These are phyloP conservation scores for Mortierella sp. DNA, from an alignment of 371 early-diverging fungal species.

Conservation along the genomic window DNA sequence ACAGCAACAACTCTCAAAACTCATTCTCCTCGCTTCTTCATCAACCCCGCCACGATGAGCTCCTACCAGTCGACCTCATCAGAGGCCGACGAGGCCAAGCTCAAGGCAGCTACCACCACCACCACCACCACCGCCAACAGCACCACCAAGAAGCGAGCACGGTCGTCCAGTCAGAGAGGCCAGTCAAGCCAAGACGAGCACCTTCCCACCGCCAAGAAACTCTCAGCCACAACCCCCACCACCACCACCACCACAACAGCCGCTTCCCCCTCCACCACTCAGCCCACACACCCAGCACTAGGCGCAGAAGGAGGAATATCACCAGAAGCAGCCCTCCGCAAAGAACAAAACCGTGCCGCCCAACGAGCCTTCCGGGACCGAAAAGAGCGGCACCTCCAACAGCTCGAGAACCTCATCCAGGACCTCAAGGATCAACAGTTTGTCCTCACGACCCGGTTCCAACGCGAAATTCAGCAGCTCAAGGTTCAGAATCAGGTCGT, in stretches of 20 bases:
- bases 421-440: conserved; percentile 70
- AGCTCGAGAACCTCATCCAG: conserved; percentile 73
- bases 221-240: neutral
- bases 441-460: conserved; percentile 47
- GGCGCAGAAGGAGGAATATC: neutral
- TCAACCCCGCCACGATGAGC: neutral
- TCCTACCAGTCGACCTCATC: conserved; percentile 7
- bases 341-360: conserved; percentile 85
- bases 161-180: neutral
- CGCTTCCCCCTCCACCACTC: neutral
- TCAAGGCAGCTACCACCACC: neutral
- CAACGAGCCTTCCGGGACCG: conserved; percentile 85
- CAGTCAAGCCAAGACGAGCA: conserved; percentile 2
- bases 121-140: neutral
- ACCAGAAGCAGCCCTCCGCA: conserved; percentile 61
- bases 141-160: neutral
- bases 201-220: neutral
- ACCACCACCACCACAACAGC: neutral
- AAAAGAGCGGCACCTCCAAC: conserved; percentile 75
- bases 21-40: neutral
- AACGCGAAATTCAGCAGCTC: conserved; percentile 64
- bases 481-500: conserved; percentile 64
- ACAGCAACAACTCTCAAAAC: neutral
- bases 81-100: neutral
- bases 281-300: neutral